Percentiles rank a stretch among this genome's conserved stretches.
Evolutionary conservation across 2,329 filamentous ascomycete genomes (phyloP).

Genomic region (Stylonectria norvegica): DNA sequence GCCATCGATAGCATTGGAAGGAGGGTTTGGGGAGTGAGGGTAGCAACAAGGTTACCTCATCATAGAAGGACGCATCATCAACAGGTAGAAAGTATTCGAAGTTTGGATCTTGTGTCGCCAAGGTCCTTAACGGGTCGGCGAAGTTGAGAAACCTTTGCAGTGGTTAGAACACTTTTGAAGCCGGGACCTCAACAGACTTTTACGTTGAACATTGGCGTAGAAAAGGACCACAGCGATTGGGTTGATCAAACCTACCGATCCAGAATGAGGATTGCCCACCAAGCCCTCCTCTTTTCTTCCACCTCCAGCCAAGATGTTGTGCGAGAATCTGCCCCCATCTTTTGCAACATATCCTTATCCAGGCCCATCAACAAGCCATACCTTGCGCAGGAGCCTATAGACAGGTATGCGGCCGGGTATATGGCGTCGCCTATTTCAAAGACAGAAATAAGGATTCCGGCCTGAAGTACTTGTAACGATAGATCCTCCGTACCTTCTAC

Average conservation of each 20-base stretch:
- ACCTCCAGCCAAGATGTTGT: conserved; percentile 6
- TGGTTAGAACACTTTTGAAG: neutral
- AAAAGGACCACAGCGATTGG: neutral
- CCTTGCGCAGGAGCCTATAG: conserved; percentile 9
- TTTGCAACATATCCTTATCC: neutral
- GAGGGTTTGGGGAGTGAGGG: no score
- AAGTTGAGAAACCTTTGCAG: neutral
- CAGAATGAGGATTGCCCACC: conserved; percentile 14
- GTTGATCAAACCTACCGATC: conserved; percentile 6
- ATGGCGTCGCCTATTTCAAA: conserved; percentile 12
- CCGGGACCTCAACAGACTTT: neutral
- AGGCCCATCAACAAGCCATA: conserved; percentile 4
- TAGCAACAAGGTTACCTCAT: no score
- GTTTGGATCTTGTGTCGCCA: no score
- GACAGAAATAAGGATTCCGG: conserved; percentile 7
- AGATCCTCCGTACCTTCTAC: conserved; percentile 6
- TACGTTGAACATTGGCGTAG: neutral
- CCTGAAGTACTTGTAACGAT: conserved; percentile 11
- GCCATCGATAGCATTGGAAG: no score
- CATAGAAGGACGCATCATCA: no score
- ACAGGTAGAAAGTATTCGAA: no score
- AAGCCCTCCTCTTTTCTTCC: conserved; percentile 12
- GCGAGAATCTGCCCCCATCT: conserved; percentile 10
- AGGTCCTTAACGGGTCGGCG: neutral
- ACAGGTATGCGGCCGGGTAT: conserved; percentile 10